These are phyloP conservation scores for Rhodamnia rubescens DNA, from an alignment of 345 rosid genomes.

Conservation along the genomic window DNA sequence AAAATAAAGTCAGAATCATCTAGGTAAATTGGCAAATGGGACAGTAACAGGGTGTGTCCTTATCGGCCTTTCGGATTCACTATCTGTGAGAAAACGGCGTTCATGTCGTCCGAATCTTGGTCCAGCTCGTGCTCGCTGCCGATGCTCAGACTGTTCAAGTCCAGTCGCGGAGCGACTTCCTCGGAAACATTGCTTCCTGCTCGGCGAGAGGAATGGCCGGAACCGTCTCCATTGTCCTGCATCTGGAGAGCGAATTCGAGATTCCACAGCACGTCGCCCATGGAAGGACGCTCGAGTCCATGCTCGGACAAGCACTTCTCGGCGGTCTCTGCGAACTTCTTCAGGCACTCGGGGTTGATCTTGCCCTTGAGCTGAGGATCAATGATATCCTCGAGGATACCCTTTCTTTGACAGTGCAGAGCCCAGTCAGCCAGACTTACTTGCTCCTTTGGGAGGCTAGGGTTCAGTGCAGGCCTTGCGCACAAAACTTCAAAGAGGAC, in stretches of 20 bases:
- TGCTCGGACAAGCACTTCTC: conserved; percentile 43
- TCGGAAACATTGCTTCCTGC: conserved; percentile 11
- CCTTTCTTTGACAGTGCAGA: conserved; percentile 32
- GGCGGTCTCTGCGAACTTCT: conserved; percentile 50
- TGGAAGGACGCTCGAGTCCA: conserved; percentile 48
- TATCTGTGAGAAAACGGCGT: conserved; percentile 47
- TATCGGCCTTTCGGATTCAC: conserved; percentile 54
- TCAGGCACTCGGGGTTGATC: conserved; percentile 37
- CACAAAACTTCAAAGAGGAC: conserved; percentile 71
- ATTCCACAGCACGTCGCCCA: conserved; percentile 74
- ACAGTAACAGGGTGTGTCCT: not conserved
- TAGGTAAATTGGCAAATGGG: not conserved
- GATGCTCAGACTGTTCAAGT: conserved; percentile 5
- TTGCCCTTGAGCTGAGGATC: conserved; percentile 50
- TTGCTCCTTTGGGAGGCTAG: conserved; percentile 63
- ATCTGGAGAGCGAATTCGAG: conserved; percentile 59
- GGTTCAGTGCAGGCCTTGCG: conserved; percentile 66
- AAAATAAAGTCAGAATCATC: not conserved
- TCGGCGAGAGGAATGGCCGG: conserved; percentile 3
- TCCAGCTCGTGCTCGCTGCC: conserved; percentile 21
- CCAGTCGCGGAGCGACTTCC: not conserved
- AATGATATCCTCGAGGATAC: conserved; percentile 40
- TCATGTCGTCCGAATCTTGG: conserved; percentile 14
- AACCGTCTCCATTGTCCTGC: conserved; percentile 30
- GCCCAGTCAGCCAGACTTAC: conserved; percentile 94